phyloP scores from a whole-genome alignment of 2,329 filamentous ascomycete species.

The Cercospora nicotianae region DNA sequence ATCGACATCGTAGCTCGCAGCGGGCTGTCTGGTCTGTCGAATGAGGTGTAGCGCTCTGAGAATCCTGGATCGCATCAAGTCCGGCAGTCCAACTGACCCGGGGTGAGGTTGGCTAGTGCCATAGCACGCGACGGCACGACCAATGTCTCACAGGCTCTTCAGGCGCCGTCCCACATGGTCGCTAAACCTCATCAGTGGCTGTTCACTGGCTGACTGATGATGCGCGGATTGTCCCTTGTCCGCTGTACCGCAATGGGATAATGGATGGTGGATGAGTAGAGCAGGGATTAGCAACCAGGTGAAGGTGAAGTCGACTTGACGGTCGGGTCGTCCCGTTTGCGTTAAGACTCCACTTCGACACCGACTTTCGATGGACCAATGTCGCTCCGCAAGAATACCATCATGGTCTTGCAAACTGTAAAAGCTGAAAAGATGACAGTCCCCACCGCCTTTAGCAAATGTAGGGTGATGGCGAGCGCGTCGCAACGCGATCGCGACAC shows the following conservation, averaged over 20 bases:
- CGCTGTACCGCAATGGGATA: conserved; percentile 2
- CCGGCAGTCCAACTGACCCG: neutral
- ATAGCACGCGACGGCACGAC: conserved; percentile 6
- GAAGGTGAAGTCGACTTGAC: neutral
- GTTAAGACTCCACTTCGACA: neutral
- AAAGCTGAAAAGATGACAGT: neutral
- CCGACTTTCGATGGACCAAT: neutral
- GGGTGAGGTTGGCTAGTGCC: neutral
- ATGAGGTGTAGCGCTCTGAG: neutral
- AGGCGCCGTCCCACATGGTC: neutral
- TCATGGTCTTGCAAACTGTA: neutral
- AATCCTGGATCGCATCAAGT: conserved; percentile 9
- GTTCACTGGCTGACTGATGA: neutral
- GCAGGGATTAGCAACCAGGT: neutral
- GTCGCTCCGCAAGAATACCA: neutral
- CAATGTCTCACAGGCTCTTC: conserved; percentile 1
- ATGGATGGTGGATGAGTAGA: neutral
- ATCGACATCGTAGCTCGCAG: neutral
- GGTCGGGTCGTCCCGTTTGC: neutral
- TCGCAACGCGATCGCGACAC: neutral
- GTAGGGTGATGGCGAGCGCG: neutral
- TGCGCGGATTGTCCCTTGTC: neutral
- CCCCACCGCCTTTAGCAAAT: neutral
- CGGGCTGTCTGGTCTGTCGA: neutral
- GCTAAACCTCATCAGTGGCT: neutral